Evolutionary conservation across 2,329 filamentous ascomycete genomes (phyloP).

Genomic region (Diatrype stigma): DNA sequence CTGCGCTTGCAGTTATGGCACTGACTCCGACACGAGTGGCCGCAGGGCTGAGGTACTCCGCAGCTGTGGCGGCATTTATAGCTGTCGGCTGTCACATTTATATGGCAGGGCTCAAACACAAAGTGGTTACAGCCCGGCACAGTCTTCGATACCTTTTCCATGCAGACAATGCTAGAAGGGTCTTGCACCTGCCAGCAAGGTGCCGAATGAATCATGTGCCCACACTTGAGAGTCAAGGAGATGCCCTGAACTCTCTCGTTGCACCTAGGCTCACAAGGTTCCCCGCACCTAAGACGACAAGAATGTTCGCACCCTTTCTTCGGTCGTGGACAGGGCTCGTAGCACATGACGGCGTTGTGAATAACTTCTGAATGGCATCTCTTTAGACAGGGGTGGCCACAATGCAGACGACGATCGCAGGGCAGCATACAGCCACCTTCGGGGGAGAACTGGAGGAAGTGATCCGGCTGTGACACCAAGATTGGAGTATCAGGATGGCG

Average conservation of each 20-base stretch:
- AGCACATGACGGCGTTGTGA: conserved; percentile 42
- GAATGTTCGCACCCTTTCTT: conserved; percentile 40
- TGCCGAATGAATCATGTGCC: conserved; percentile 31
- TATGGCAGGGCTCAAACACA: conserved; percentile 44
- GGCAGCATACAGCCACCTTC: conserved; percentile 57
- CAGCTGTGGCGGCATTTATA: conserved; percentile 51
- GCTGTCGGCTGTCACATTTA: conserved; percentile 33
- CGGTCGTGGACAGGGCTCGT: conserved; percentile 38
- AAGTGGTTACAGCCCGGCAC: conserved; percentile 54
- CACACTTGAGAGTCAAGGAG: conserved; percentile 34
- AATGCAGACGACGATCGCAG: conserved; percentile 46
- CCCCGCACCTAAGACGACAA: conserved; percentile 40
- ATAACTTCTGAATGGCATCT: conserved; percentile 45
- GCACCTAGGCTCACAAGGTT: conserved; percentile 37
- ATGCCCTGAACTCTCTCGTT: conserved; percentile 25
- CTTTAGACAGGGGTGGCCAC: conserved; percentile 44
- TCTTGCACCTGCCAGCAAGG: conserved; percentile 41
- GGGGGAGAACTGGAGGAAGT: conserved; percentile 53
- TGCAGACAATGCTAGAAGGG: conserved; percentile 44
- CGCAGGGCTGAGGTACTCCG: conserved; percentile 44
- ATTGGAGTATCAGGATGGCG: conserved; percentile 54
- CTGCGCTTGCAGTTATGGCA: conserved; percentile 47
- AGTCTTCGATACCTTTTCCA: conserved; percentile 36
- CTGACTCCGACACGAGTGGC: conserved; percentile 48
- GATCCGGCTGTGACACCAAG: conserved; percentile 46